Conservation (phyloP, 2,329 filamentous ascomycete genomes). For the Phaeosphaeriaceae sp. region DNA sequence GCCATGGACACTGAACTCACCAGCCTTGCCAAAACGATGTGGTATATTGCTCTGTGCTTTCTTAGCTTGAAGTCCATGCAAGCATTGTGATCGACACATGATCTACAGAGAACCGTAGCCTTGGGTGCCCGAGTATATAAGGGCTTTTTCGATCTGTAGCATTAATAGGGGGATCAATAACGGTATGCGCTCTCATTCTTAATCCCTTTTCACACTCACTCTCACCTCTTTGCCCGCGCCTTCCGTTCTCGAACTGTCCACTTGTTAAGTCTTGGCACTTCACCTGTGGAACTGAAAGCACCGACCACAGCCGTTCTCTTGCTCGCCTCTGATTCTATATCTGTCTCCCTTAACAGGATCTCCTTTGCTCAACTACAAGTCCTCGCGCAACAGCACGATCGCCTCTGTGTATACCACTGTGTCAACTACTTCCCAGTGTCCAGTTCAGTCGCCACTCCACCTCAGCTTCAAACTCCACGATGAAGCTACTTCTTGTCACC, state of each 20-base stretch:
- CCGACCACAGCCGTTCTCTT: not conserved
- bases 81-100: conserved; percentile 5
- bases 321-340: not conserved
- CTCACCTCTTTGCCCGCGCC: not conserved
- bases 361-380: not conserved
- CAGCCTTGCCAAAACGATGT: not conserved
- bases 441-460: not conserved
- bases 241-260: not conserved
- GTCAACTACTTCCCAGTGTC: not conserved
- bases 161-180: no score
- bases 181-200: not conserved
- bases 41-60: not conserved
- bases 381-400: not conserved
- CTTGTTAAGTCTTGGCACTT: not conserved
- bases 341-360: not conserved
- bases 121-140: not conserved
- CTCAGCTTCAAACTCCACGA: not conserved
- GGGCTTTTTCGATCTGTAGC: not conserved
- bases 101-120: conserved; percentile 2
- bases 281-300: not conserved
- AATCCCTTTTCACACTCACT: not conserved
- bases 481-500: conserved; percentile 6
- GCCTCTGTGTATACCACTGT: not conserved
- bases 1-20: not conserved
- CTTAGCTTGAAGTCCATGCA: not conserved